phyloP scores from a whole-genome alignment of 2,329 filamentous ascomycete species.

The Amauroascus verrucosus region DNA sequence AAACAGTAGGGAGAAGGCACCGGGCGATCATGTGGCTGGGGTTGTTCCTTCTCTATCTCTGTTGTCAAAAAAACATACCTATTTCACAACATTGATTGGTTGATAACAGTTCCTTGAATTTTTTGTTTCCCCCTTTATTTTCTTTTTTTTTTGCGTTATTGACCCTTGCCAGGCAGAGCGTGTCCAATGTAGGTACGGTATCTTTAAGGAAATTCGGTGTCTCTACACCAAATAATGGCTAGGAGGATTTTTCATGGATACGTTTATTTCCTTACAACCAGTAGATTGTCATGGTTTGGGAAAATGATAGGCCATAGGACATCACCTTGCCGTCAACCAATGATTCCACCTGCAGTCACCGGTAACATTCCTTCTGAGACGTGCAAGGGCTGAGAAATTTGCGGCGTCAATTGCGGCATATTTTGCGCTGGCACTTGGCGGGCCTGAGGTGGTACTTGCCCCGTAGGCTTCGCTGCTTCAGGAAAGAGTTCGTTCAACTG shows the following conservation, averaged over 20 bases:
- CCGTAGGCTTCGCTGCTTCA: conserved; percentile 20
- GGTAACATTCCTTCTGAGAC: conserved; percentile 1
- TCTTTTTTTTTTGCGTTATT: too few species aligned
- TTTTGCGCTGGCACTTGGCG: conserved; percentile 1
- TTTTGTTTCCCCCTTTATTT: not conserved
- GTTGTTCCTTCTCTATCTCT: not conserved
- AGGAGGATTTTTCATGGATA: not conserved
- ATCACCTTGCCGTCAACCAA: not conserved
- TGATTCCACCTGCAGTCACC: not conserved
- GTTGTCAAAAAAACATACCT: too few species aligned
- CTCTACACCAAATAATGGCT: not conserved
- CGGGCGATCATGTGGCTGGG: not conserved
- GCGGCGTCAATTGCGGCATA: conserved; percentile 1
- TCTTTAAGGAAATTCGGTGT: not conserved
- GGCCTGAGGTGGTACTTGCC: not conserved
- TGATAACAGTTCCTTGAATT: not conserved
- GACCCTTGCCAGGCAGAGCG: too few species aligned
- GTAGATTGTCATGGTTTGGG: not conserved
- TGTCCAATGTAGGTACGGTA: not conserved
- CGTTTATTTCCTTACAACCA: too few species aligned
- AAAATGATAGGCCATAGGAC: not conserved
- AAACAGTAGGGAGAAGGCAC: not conserved
- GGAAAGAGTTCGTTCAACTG: conserved; percentile 39
- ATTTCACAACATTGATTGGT: not conserved
- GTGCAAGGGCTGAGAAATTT: not conserved